Evolutionary conservation across 2,329 filamentous ascomycete genomes (phyloP).

Genomic region (Graphilbum fragrans): DNA sequence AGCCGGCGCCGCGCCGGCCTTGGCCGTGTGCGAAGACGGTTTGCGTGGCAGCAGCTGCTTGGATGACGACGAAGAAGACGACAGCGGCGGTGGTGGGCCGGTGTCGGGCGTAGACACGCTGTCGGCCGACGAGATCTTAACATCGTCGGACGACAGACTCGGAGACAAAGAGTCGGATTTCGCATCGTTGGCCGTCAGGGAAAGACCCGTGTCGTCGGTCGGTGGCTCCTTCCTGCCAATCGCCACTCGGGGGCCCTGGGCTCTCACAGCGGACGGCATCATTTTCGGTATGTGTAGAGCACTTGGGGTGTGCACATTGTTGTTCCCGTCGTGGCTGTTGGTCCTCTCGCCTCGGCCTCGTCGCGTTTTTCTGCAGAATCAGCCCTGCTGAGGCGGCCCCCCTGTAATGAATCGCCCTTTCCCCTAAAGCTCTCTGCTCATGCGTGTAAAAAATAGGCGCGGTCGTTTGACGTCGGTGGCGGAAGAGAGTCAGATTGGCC

Average conservation of each 20-base stretch:
- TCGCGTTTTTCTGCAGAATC: no score
- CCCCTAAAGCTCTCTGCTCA: no score
- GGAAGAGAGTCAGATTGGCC: no score
- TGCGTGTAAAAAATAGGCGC: no score
- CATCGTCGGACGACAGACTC: conserved; percentile 30
- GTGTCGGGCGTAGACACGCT: conserved; percentile 35
- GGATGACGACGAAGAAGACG: conserved; percentile 32
- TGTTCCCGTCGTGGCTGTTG: conserved; percentile 10
- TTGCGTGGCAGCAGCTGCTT: conserved; percentile 30
- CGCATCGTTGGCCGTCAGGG: conserved; percentile 25
- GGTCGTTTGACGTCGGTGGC: no score
- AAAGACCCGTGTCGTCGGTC: conserved; percentile 10
- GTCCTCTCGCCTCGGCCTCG: not conserved
- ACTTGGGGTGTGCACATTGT: conserved; percentile 14
- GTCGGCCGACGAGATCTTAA: conserved; percentile 31
- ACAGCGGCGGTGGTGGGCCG: conserved; percentile 51
- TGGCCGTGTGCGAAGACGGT: not conserved
- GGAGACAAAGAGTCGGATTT: conserved; percentile 26
- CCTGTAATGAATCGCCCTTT: no score
- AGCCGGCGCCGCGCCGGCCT: conserved; percentile 28
- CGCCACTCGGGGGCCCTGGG: conserved; percentile 19
- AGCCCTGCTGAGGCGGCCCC: no score
- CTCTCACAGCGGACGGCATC: conserved; percentile 12
- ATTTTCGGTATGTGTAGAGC: conserved; percentile 23
- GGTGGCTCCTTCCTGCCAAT: conserved; percentile 27